Evolutionary conservation across 2,329 filamentous ascomycete genomes (phyloP).

Genomic region (Colletotrichum gloeosporioides): DNA sequence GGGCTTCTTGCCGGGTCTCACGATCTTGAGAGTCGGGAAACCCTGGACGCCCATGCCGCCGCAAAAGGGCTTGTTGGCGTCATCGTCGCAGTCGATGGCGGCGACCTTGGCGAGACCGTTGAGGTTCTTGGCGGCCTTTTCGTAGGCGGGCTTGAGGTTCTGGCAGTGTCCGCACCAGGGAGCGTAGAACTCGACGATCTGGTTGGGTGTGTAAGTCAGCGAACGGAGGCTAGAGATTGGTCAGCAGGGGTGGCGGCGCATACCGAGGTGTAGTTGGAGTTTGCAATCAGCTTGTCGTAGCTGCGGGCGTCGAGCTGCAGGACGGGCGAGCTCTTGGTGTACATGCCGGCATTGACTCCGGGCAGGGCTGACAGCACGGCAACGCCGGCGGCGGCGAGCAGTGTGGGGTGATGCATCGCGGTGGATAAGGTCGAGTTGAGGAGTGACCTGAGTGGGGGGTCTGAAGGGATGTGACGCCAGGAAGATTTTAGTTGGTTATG

Average conservation of each 20-base stretch:
- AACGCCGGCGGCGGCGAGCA: constrained; percentile 60
- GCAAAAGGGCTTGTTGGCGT: constrained; percentile 88
- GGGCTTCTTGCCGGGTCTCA: constrained; percentile 82
- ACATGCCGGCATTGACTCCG: constrained; percentile 73
- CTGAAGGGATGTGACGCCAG: constrained; percentile 16
- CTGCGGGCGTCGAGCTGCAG: constrained; percentile 79
- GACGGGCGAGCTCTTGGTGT: constrained; percentile 86
- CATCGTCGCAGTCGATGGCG: constrained; percentile 93
- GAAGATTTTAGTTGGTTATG: background rate
- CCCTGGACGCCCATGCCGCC: constrained; percentile 86
- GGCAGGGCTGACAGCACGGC: constrained; percentile 71
- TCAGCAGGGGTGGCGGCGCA: background rate
- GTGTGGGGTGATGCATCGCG: constrained; percentile 59
- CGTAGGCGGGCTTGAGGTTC: constrained; percentile 93
- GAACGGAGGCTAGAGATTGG: background rate
- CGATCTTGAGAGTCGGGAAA: constrained; percentile 95
- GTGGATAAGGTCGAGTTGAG: constrained; percentile 13
- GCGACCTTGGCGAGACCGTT: constrained; percentile 94
- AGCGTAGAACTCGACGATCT: constrained; percentile 87
- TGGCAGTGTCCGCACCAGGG: constrained; percentile 98
- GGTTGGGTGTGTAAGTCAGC: background rate
- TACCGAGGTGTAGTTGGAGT: constrained; percentile 92
- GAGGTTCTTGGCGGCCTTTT: constrained; percentile 89
- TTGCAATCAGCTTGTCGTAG: constrained; percentile 82
- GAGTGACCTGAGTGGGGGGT: background rate